Conservation (phyloP, 2,329 filamentous ascomycete species). For the Pseudocercospora macadamiae region DNA sequence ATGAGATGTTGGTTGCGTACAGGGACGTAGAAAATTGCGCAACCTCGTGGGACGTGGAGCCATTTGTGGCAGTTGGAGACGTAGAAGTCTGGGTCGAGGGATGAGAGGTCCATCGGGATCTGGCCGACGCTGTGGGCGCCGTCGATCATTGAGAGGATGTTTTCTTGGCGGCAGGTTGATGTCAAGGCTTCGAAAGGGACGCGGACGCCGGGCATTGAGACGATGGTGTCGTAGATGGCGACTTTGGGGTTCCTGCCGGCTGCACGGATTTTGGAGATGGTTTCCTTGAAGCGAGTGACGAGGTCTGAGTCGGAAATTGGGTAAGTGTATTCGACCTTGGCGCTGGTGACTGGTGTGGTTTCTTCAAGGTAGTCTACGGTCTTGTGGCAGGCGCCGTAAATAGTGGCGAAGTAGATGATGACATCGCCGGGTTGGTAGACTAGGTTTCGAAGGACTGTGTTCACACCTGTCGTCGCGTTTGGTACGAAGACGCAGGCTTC, state of each 20-base stretch:
- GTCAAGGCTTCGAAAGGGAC: conserved; percentile 76
- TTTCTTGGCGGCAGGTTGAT: conserved; percentile 65
- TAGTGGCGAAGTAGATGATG: conserved; percentile 76
- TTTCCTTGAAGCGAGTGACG: conserved; percentile 61
- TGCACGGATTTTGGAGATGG: conserved; percentile 55
- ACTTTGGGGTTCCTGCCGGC: conserved; percentile 67
- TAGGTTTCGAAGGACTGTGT: conserved; percentile 78
- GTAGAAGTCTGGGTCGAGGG: conserved; percentile 80
- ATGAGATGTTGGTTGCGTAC: conserved; percentile 74
- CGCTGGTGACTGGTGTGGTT: conserved; percentile 54
- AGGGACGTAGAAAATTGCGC: conserved; percentile 80
- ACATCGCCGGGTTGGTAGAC: conserved; percentile 70
- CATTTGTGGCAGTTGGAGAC: conserved; percentile 89
- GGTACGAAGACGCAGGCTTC: conserved; percentile 74
- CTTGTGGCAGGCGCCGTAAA: conserved; percentile 79
- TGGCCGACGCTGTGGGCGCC: conserved; percentile 85
- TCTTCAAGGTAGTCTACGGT: conserved; percentile 74
- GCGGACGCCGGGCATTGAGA: conserved; percentile 74
- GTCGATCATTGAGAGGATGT: conserved; percentile 75
- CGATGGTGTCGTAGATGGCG: conserved; percentile 79
- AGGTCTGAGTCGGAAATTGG: conserved; percentile 72
- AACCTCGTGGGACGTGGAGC: conserved; percentile 79
- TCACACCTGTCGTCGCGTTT: conserved; percentile 79
- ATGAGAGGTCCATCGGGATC: conserved; percentile 67
- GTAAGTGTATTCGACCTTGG: conserved; percentile 65